Conservation (phyloP, 2,329 filamentous ascomycete genomes). For the Ilyonectria robusta region DNA sequence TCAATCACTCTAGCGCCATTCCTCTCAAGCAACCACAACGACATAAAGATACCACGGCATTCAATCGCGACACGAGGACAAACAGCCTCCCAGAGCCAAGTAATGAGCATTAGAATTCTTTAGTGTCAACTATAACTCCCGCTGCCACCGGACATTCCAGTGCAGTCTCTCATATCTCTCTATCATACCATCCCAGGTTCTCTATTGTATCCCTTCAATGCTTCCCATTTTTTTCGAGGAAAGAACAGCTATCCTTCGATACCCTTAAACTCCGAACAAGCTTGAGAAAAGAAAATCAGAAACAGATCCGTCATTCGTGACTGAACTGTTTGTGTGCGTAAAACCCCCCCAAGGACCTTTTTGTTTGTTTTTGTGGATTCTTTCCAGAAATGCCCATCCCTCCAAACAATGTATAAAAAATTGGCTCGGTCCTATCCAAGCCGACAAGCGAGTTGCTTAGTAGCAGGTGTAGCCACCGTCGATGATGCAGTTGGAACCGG, state of each 20-base stretch:
- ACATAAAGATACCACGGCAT: not conserved
- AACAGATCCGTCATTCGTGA: slow-evolving; percentile 8
- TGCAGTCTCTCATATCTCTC: slow-evolving; percentile 13
- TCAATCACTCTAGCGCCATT: not conserved
- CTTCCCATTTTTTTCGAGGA: slow-evolving; percentile 29
- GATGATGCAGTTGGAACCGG: slow-evolving; percentile 80
- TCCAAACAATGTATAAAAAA: slow-evolving; percentile 10
- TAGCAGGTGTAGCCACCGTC: slow-evolving; percentile 79
- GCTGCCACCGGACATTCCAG: slow-evolving; percentile 8
- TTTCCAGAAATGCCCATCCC: slow-evolving; percentile 7
- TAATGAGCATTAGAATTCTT: slow-evolving; percentile 18
- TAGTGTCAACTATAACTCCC: slow-evolving; percentile 13
- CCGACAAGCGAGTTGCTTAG: slow-evolving; percentile 52
- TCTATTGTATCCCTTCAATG: slow-evolving; percentile 30
- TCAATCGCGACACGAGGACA: slow-evolving; percentile 1
- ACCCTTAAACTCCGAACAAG: slow-evolving; percentile 40
- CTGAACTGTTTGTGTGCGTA: slow-evolving; percentile 14
- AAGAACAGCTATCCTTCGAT: slow-evolving; percentile 15
- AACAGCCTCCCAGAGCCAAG: slow-evolving; percentile 1
- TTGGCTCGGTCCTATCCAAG: slow-evolving; percentile 7
- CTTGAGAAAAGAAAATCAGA: slow-evolving; percentile 19
- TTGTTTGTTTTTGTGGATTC: slow-evolving; percentile 1
- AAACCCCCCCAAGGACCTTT: slow-evolving; percentile 6
- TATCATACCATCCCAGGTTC: slow-evolving; percentile 27
- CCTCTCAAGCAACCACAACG: not conserved